Base-by-base conservation (phyloP, 495 filamentous ascomycete genomes). In the Aspergillus incahuasiensis region DNA sequence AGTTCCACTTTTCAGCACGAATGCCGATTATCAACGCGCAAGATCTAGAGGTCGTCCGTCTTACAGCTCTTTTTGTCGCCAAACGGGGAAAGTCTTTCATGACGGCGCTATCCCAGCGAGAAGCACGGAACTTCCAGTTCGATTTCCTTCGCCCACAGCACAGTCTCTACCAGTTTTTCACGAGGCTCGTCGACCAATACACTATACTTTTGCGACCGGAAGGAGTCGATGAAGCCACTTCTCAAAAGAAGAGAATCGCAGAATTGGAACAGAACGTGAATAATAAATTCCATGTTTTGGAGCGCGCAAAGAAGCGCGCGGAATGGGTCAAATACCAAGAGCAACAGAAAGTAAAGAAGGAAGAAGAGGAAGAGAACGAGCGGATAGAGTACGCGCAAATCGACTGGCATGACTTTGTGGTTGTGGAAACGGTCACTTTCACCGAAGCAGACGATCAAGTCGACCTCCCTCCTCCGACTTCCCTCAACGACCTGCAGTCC, bases 11-110 rank as follows among this genome's bases (percentile, higher is more conserved):
- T 74, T 95, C 89, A 47, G 92, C 94, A 55, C 86, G 92, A 65
- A 97, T 97, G 91, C 94, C 94, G 57, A 96, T 89, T 63, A 96
- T 97, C 74, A 92, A 83, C 74, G 90, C 95, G 57, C 86, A 94
- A 72, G 94, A 98, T 81, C 78, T 97, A 57, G 95, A 97, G 56
- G 86, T 97, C 52, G 85, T 98, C 55, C 85, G 86, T 60, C 75
- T 95, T 63, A 96, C 94, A 24, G 95, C 94, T 22, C 72, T 95
- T 35, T 95, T 89, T 71, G 89, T 91, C 57, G 94, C 95, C 41
- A 90, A 89, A 68, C 89, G 92, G 69, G 95, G 94, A 5, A 85
- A 92, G 57, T 83, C 84, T 19, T 98, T 90, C 70, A 87, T 96
- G 83, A 97, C 91, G 5, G 81, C 85, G 28, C 75, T 98, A 49